Percentiles rank a stretch among this genome's conserved stretches.
Evolutionary conservation across 345 rosid genomes (phyloP).

Genomic region (Jatropha curcas): DNA sequence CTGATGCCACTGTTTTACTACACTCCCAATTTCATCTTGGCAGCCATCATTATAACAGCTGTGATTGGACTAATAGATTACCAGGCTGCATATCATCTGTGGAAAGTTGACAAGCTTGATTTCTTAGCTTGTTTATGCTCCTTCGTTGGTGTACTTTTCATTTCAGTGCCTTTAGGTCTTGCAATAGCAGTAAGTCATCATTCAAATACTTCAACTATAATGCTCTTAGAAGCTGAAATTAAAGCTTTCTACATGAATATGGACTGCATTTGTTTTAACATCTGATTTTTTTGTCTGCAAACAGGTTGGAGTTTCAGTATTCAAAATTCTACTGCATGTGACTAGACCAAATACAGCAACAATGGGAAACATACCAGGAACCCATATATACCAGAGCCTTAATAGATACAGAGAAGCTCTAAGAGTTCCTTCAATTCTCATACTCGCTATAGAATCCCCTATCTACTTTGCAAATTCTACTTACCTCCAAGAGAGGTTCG

Average conservation of each 20-base stretch:
- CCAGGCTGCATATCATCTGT: constrained; percentile 58
- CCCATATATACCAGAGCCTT: constrained; percentile 76
- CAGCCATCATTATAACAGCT: constrained; percentile 88
- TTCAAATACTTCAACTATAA: neutral
- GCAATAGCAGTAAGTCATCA: constrained; percentile 78
- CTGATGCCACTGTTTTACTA: constrained; percentile 93
- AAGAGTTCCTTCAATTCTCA: constrained; percentile 72
- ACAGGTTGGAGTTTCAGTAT: constrained; percentile 88
- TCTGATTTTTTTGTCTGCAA: constrained; percentile 3
- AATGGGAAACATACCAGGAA: constrained; percentile 79
- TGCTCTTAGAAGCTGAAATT: neutral
- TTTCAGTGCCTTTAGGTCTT: constrained; percentile 90
- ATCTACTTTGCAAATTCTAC: constrained; percentile 87
- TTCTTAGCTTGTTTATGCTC: constrained; percentile 81
- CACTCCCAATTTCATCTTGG: constrained; percentile 86
- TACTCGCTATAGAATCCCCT: constrained; percentile 82
- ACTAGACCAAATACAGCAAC: constrained; percentile 79
- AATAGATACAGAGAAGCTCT: constrained; percentile 64
- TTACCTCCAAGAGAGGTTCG: constrained; percentile 91
- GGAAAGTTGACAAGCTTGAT: constrained; percentile 96
- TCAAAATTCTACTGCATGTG: constrained; percentile 83
- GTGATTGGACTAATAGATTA: constrained; percentile 89
- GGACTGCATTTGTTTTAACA: neutral
- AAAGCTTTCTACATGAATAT: no score
- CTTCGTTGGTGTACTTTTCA: constrained; percentile 90